phyloP scores from a whole-genome alignment of 2,329 filamentous ascomycete species.

The Samsoniella hepiali region DNA sequence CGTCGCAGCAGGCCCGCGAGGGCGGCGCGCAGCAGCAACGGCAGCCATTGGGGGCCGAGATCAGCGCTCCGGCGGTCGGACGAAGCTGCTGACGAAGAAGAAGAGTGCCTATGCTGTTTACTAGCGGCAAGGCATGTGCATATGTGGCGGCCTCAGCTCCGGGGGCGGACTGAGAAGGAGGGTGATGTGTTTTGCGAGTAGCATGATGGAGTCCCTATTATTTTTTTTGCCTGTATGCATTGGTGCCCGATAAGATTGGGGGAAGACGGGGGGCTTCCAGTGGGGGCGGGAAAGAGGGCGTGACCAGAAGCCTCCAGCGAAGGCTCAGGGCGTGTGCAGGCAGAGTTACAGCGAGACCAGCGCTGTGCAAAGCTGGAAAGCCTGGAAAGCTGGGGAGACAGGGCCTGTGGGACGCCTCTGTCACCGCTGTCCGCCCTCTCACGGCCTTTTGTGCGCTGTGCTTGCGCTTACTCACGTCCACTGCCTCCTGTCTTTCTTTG shows the following conservation, averaged over 20 bases:
- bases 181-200: not conserved
- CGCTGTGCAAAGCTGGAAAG: not conserved
- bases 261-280: not conserved
- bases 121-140: not conserved
- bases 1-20: not conserved
- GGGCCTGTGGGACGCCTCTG: not conserved
- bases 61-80: not conserved
- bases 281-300: no score
- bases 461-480: no score
- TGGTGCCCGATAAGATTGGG: conserved; percentile 9
- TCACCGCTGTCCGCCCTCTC: no score
- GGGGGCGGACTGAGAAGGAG: not conserved
- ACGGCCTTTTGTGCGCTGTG: no score
- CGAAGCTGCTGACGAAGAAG: not conserved
- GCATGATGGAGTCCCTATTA: not conserved
- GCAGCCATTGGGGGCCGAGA: conserved; percentile 1
- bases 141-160: not conserved
- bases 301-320: not conserved
- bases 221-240: conserved; percentile 2
- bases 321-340: not conserved
- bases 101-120: not conserved
- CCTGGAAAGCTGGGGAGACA: not conserved
- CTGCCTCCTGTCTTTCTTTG: not conserved
- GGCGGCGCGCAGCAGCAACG: not conserved
- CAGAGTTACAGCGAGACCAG: not conserved